Evolutionary conservation across 2,329 filamentous ascomycete genomes (phyloP).

Genomic region (Claviceps maximensis): DNA sequence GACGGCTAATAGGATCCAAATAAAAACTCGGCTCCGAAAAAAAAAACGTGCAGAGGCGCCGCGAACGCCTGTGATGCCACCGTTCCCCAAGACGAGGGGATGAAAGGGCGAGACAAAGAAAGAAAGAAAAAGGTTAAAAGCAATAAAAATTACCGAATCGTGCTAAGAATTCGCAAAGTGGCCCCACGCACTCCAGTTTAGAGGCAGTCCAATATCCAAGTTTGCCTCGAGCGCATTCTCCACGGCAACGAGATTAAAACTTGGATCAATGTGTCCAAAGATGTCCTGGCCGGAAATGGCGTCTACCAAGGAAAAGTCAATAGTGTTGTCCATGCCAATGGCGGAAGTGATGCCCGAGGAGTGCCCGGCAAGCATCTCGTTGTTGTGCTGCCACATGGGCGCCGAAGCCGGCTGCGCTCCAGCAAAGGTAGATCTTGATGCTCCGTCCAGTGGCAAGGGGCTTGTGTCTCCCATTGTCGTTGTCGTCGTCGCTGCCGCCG

Average conservation of each 20-base stretch:
- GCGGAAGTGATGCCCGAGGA: conserved; percentile 15
- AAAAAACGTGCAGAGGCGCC: background rate
- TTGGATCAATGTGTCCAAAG: conserved; percentile 42
- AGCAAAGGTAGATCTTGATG: conserved; percentile 8
- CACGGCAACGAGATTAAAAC: conserved; percentile 38
- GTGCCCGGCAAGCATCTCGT: conserved; percentile 13
- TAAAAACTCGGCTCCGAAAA: background rate
- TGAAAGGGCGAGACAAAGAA: too few relatives aligned
- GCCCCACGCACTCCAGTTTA: conserved; percentile 36
- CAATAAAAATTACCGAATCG: background rate
- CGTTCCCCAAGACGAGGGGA: background rate
- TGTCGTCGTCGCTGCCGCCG: too few relatives aligned
- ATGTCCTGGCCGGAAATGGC: conserved; percentile 36
- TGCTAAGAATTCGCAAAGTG: conserved; percentile 15
- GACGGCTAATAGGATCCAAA: too few relatives aligned
- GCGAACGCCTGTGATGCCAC: background rate
- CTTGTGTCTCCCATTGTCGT: conserved; percentile 6
- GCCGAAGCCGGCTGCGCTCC: conserved; percentile 2
- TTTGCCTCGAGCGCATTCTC: conserved; percentile 42
- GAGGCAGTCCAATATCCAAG: conserved; percentile 38
- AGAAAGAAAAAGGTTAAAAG: background rate
- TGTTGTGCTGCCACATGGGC: conserved; percentile 3
- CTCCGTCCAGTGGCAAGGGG: conserved; percentile 12
- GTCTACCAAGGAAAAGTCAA: conserved; percentile 30
- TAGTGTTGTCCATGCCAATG: conserved; percentile 18